phyloP scores from a whole-genome alignment of 768 basidiomycete genomes.

The Leccinellum luteum region DNA sequence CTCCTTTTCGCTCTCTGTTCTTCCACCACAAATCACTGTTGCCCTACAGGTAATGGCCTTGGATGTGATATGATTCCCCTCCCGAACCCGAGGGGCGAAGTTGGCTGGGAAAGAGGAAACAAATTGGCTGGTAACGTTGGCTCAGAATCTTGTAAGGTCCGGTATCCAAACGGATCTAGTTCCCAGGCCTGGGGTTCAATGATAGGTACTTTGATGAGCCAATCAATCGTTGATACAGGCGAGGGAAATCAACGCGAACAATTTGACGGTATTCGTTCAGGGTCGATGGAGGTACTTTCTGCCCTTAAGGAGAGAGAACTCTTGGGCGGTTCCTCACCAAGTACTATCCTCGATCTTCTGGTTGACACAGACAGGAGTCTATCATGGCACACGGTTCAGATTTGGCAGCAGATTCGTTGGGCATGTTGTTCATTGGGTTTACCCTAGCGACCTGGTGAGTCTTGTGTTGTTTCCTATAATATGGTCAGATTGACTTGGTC shows the following conservation, averaged over 20 bases:
- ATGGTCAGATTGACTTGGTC: background rate
- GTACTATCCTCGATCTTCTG: background rate
- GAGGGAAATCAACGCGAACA: background rate
- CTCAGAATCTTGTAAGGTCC: background rate
- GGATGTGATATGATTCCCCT: background rate
- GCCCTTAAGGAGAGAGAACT: background rate
- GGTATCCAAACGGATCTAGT: background rate
- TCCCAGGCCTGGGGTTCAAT: background rate
- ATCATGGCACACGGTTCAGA: background rate
- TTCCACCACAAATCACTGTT: background rate
- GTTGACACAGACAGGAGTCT: background rate
- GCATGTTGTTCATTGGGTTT: conserved; percentile 10
- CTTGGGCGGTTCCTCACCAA: background rate
- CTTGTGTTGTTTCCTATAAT: background rate
- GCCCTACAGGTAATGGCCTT: background rate
- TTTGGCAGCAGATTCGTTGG: background rate
- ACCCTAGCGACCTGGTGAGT: conserved; percentile 15
- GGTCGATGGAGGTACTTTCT: background rate
- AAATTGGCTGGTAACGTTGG: background rate
- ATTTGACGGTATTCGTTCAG: background rate
- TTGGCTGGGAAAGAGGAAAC: background rate
- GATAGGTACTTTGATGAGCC: background rate
- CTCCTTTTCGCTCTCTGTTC: background rate
- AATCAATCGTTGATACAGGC: background rate
- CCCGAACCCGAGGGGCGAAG: background rate